phyloP scores from a whole-genome alignment of 2,329 filamentous ascomycete species.

The Claviceps capensis region DNA sequence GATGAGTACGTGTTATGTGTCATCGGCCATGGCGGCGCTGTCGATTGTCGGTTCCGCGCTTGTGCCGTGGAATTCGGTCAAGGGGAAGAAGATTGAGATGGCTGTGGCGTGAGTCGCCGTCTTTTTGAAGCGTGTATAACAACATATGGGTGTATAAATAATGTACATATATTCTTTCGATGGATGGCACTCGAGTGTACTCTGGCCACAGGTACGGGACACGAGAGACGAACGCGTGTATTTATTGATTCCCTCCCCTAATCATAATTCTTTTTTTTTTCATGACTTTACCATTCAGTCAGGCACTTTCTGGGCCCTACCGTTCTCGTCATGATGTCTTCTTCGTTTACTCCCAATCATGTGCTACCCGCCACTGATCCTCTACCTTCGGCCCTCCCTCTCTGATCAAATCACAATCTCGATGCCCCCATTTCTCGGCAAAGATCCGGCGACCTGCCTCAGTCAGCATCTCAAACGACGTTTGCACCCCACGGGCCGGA shows the following conservation, averaged over 20 bases:
- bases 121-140: too few species aligned
- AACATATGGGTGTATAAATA: too few species aligned
- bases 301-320: too few species aligned
- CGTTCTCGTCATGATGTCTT: neutral
- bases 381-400: slow-evolving; percentile 22
- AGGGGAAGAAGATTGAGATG: slow-evolving; percentile 7
- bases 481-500: slow-evolving; percentile 29
- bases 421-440: slow-evolving; percentile 31
- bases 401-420: slow-evolving; percentile 26
- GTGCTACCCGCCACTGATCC: slow-evolving; percentile 27
- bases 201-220: too few species aligned
- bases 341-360: neutral
- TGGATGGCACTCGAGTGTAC: too few species aligned
- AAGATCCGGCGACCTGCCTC: slow-evolving; percentile 30
- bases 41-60: slow-evolving; percentile 3
- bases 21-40: slow-evolving; percentile 2
- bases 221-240: too few species aligned
- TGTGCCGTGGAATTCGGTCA: slow-evolving; percentile 7
- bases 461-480: slow-evolving; percentile 29
- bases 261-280: too few species aligned
- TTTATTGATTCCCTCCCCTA: too few species aligned
- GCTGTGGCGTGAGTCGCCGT: neutral
- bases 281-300: too few species aligned
- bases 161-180: too few species aligned
- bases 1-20: slow-evolving; percentile 6